Base-by-base conservation (phyloP, 139 green algal genomes). In the Trebouxia sp. region DNA sequence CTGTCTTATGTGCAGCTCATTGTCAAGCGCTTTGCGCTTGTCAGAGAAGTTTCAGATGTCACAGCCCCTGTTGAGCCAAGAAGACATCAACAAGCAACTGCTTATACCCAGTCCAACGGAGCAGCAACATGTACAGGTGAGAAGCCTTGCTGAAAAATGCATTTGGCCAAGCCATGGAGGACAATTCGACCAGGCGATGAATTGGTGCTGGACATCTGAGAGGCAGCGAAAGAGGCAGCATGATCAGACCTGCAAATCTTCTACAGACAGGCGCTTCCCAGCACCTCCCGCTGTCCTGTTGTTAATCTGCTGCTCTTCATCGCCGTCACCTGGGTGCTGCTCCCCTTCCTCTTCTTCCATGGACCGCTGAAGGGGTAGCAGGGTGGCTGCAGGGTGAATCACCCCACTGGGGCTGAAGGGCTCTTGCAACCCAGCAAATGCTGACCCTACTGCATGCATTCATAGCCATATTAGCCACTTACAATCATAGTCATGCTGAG, bases 191-290 rank as follows among this genome's bases (percentile, higher is more conserved):
- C 12, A 26, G 51, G 14, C 51, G 6, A 12, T 37, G 37, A 37
- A 32, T 17, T 56, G 17, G 53, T 35, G 38, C 11, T n/a, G 3
- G 47, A 15, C 38, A 8, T 22, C 51, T 32, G 51, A 5, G 11
- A 65, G 24, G 24, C 26, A 11, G 55, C 9, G 55, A 65, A 32
- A 17, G 24, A 24, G 17, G 24, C 37, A 26, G 35, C 9, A 26
- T 14, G 14, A 38, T 6, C 66, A 30, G 22, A 70, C 80, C 53
- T 80, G 82, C n/a, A 83, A 66, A 43, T 85, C 50, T 22, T 62
- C 47, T 39, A 80, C 58, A 28, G 80, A 80, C 8, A 75, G 62
- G 37, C 67, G 55, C 77, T 81, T 82, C 45, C 83, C 62, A 8
- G 66, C 79, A 24, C 76, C 82, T 8, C 47, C 51, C 2, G 28